Percentiles rank a stretch among this genome's conserved stretches.
These are phyloP conservation scores for Capsicum pubescens DNA, from an alignment of 257 asterid genomes.

Conservation along the genomic window DNA sequence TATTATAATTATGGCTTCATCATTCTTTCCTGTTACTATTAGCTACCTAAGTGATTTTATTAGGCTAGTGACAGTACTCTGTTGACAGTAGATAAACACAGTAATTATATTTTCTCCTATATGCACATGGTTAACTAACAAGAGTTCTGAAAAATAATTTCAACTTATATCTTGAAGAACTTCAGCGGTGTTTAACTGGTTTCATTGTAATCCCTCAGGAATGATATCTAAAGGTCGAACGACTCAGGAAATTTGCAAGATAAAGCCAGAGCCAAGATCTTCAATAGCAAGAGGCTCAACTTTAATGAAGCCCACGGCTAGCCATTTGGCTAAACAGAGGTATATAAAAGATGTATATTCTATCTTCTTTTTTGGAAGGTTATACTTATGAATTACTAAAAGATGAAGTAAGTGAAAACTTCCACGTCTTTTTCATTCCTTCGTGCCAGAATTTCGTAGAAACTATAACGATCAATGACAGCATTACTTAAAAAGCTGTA, in stretches of 20 bases:
- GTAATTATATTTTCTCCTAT: neutral
- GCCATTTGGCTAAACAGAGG: conserved; percentile 82
- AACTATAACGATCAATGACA: neutral
- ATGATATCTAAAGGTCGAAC: conserved; percentile 27
- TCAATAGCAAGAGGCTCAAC: conserved; percentile 56
- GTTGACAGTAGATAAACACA: conserved; percentile 11
- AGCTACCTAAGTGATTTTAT: neutral
- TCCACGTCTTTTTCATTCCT: neutral
- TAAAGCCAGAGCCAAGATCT: conserved; percentile 39
- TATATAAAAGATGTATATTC: conserved; percentile 45
- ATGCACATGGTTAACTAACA: neutral
- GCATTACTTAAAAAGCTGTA: neutral
- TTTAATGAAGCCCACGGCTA: conserved; percentile 83
- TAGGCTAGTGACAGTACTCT: conserved; percentile 14
- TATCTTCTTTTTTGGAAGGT: conserved; percentile 56
- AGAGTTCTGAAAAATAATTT: neutral
- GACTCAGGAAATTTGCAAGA: conserved; percentile 39
- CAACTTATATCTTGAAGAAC: neutral
- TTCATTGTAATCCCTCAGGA: conserved; percentile 37
- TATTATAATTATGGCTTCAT: neutral
- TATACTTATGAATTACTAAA: conserved; percentile 1
- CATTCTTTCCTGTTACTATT: neutral
- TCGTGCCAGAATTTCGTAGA: neutral
- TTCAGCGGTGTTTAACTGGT: conserved; percentile 11
- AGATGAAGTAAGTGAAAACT: neutral